Percentiles rank a stretch among this genome's conserved stretches.
These are phyloP conservation scores for Cyberlindnera maritima DNA, from an alignment of 805 yeast genomes.

Conservation along the genomic window DNA sequence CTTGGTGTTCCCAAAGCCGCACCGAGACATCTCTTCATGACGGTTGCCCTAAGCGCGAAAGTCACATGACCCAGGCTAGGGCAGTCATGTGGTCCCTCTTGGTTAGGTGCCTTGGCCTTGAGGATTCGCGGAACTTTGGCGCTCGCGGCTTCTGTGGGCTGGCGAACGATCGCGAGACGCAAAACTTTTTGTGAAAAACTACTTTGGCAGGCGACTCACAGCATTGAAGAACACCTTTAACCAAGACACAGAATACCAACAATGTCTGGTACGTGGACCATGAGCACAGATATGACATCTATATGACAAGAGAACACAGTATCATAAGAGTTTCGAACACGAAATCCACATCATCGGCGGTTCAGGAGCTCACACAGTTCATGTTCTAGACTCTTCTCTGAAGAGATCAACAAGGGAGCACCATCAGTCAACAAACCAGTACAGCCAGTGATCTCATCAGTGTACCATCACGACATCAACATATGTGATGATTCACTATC, in stretches of 20 bases:
- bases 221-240: conserved; percentile 1
- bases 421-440: too few relatives aligned
- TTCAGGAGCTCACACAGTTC: not conserved
- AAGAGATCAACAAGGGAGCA: not conserved
- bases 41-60: conserved; percentile 1
- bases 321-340: not conserved
- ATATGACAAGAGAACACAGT: not conserved
- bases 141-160: not conserved
- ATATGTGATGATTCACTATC: too few relatives aligned
- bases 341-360: not conserved
- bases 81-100: conserved; percentile 4
- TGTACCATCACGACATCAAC: too few relatives aligned
- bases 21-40: not conserved
- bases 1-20: too few relatives aligned
- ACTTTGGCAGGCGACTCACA: conserved; percentile 12
- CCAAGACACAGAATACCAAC: conserved; percentile 23
- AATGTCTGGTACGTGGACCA: conserved; percentile 29
- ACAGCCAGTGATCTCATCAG: too few relatives aligned
- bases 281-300: not conserved
- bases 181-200: conserved; percentile 29
- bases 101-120: conserved; percentile 8
- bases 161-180: conserved; percentile 21
- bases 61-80: conserved; percentile 7
- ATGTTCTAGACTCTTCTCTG: not conserved
- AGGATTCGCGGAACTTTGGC: not conserved